Conservation (phyloP, 495 filamentous ascomycete genomes). For the Lentithecium fluviatile region DNA sequence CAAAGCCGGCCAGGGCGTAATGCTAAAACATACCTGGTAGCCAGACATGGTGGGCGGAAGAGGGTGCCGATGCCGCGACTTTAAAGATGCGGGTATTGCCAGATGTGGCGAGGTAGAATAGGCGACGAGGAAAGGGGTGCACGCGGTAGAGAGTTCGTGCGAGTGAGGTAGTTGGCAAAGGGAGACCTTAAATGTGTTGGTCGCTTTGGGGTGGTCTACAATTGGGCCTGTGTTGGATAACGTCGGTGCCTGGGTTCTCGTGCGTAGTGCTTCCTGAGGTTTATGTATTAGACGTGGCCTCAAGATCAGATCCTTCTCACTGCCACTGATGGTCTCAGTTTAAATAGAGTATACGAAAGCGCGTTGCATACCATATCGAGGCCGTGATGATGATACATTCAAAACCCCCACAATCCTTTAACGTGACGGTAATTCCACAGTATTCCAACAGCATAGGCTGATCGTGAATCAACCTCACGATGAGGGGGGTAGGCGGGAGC, state of each 20-base stretch:
- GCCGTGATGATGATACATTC: not conserved
- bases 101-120: not conserved
- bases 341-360: not conserved
- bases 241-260: not conserved
- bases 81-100: not conserved
- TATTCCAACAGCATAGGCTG: not conserved
- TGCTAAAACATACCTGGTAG: not conserved
- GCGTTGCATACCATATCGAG: not conserved
- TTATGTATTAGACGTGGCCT: constrained; percentile 14
- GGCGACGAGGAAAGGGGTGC: not conserved
- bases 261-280: not conserved
- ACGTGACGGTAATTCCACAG: not conserved
- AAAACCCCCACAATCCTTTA: constrained; percentile 6
- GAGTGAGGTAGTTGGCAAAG: not conserved
- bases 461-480: not conserved
- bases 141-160: not conserved
- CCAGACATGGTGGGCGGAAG: constrained; percentile 3
- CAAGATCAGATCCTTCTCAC: constrained; percentile 6
- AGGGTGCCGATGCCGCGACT: not conserved
- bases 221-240: not conserved
- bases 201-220: not conserved
- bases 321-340: constrained; percentile 19
- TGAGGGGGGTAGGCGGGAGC: not conserved
- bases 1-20: not conserved
- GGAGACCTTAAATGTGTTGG: not conserved